Percentiles rank a stretch among this genome's conserved stretches.
These are phyloP conservation scores for Ophiostoma quercus DNA, from an alignment of 2,329 filamentous ascomycete species.

Conservation along the genomic window DNA sequence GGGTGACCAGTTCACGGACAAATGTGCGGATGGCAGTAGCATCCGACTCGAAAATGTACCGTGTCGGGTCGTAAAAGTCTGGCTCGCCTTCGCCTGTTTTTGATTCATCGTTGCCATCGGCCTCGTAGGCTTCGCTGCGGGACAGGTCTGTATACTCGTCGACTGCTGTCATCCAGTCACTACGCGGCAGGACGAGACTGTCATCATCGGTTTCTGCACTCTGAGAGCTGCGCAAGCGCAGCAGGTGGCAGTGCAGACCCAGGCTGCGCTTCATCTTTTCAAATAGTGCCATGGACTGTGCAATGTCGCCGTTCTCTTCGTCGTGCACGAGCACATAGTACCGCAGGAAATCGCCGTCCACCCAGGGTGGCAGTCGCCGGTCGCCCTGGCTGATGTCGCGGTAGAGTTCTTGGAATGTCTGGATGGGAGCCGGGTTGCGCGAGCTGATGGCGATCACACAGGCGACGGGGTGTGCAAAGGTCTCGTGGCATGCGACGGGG, in stretches of 20 bases:
- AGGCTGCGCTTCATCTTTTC: constrained; percentile 99
- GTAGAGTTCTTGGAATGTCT: constrained; percentile 79
- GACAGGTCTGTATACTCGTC: constrained; percentile 74
- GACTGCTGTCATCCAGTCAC: constrained; percentile 81
- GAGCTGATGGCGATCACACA: constrained; percentile 95
- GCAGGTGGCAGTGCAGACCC: constrained; percentile 86
- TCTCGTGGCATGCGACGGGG: constrained; percentile 77
- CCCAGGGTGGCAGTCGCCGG: constrained; percentile 71
- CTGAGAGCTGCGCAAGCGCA: constrained; percentile 77
- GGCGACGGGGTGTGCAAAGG: constrained; percentile 89
- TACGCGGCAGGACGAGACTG: constrained; percentile 71
- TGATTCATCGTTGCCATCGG: constrained; percentile 31
- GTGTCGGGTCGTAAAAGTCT: constrained; percentile 62
- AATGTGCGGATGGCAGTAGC: constrained; percentile 82
- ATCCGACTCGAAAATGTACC: constrained; percentile 88
- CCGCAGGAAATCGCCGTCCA: constrained; percentile 83
- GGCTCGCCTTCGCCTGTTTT: constrained; percentile 43
- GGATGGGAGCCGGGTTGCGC: constrained; percentile 73
- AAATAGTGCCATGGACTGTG: constrained; percentile 81
- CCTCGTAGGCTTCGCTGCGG: constrained; percentile 37
- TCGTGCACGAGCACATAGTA: constrained; percentile 97
- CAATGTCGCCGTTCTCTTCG: constrained; percentile 90
- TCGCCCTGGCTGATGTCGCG: constrained; percentile 74
- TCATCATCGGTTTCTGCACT: constrained; percentile 89
- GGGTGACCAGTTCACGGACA: constrained; percentile 88